Percentiles rank a stretch among this genome's conserved stretches.
Evolutionary conservation across 345 rosid genomes (phyloP).

Genomic region (Populus tremula): DNA sequence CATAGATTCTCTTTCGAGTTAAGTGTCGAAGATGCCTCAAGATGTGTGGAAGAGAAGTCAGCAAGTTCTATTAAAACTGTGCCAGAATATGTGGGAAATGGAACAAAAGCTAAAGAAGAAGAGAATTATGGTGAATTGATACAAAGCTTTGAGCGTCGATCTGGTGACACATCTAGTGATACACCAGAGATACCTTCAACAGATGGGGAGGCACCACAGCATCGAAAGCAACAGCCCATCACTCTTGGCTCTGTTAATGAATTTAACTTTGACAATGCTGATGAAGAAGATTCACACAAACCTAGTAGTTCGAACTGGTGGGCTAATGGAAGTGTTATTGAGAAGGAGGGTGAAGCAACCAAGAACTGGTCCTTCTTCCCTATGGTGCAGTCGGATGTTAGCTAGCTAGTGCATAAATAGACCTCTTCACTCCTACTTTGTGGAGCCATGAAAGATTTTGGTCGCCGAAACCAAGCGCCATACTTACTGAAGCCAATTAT

Average conservation of each 20-base stretch:
- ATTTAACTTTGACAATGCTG: constrained; percentile 58
- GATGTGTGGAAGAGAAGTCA: constrained; percentile 46
- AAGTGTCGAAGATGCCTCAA: constrained; percentile 44
- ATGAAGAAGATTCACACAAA: constrained; percentile 48
- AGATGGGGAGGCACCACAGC: constrained; percentile 27
- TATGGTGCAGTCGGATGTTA: constrained; percentile 58
- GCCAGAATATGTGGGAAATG: constrained; percentile 22
- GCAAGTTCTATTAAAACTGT: constrained; percentile 37
- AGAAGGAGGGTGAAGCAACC: constrained; percentile 36
- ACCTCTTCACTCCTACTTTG: not conserved
- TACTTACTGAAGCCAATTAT: not conserved
- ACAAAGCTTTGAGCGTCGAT: constrained; percentile 12
- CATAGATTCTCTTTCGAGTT: constrained; percentile 62
- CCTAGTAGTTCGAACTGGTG: constrained; percentile 46
- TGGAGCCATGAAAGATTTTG: constrained; percentile 10
- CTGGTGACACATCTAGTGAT: constrained; percentile 35
- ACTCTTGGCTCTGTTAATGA: constrained; percentile 63
- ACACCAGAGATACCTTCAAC: constrained; percentile 32
- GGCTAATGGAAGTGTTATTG: constrained; percentile 48
- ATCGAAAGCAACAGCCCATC: constrained; percentile 43
- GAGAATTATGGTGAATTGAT: constrained; percentile 20
- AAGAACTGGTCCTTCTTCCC: constrained; percentile 87
- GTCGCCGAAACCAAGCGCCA: constrained; percentile 7
- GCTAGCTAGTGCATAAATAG: constrained; percentile 35
- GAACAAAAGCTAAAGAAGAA: constrained; percentile 21